phyloP scores from a whole-genome alignment of 768 basidiomycete genomes.

The Trametes gibbosa region DNA sequence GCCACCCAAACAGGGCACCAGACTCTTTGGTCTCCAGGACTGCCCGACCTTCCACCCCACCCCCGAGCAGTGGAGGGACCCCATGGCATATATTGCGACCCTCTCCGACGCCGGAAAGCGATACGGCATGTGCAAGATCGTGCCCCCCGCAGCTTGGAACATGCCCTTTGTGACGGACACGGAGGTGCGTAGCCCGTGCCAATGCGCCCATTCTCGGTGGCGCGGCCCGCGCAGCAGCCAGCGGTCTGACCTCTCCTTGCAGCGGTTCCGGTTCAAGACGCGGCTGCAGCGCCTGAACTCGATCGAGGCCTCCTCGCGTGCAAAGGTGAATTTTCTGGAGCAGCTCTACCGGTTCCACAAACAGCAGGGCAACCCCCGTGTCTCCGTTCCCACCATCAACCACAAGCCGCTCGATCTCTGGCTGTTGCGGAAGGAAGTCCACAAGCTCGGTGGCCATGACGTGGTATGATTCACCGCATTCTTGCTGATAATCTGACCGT shows the following conservation, averaged over 20 bases:
- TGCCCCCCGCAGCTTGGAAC: constrained; percentile 90
- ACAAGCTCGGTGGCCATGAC: constrained; percentile 84
- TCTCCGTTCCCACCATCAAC: constrained; percentile 93
- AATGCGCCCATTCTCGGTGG: not conserved
- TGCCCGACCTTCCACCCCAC: constrained; percentile 90
- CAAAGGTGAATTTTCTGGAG: constrained; percentile 96
- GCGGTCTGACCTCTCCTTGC: constrained; percentile 15
- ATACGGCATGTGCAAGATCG: constrained; percentile 93
- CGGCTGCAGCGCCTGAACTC: constrained; percentile 92
- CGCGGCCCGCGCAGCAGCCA: constrained; percentile 13
- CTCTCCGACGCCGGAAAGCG: constrained; percentile 68
- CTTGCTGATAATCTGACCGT: not conserved
- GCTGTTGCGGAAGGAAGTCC: constrained; percentile 89
- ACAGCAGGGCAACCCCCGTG: constrained; percentile 88
- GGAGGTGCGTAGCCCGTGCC: constrained; percentile 66
- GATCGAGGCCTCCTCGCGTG: constrained; percentile 94
- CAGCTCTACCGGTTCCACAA: constrained; percentile 96
- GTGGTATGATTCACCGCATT: constrained; percentile 49
- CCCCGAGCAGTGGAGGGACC: constrained; percentile 89
- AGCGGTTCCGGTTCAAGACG: constrained; percentile 95
- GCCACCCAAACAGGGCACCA: constrained; percentile 40
- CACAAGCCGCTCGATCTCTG: constrained; percentile 92
- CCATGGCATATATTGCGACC: constrained; percentile 87
- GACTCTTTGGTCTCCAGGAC: constrained; percentile 85
- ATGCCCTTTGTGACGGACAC: constrained; percentile 96